These are phyloP conservation scores for Ricinus communis DNA, from an alignment of 345 rosid genomes.

Conservation along the genomic window DNA sequence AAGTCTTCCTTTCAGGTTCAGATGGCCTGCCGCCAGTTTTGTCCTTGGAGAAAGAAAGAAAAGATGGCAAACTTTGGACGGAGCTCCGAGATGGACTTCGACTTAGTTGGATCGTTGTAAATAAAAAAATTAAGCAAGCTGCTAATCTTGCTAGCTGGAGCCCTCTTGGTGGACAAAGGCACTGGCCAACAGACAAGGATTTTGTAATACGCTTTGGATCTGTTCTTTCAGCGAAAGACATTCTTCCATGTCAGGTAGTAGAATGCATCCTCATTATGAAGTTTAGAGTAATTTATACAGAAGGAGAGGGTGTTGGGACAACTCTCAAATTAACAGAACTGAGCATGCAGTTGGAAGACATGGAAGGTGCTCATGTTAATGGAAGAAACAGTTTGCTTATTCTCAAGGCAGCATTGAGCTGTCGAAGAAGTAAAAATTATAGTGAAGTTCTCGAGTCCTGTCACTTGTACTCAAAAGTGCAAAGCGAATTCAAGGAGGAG, in stretches of 20 bases:
- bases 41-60: slow-evolving; percentile 70
- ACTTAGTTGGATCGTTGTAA: slow-evolving; percentile 79
- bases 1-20: slow-evolving; percentile 53
- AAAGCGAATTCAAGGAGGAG: slow-evolving; percentile 64
- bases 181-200: slow-evolving; percentile 81
- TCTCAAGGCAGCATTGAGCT: slow-evolving; percentile 66
- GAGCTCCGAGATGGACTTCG: slow-evolving; percentile 65
- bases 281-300: slow-evolving; percentile 50
- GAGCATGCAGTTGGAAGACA: slow-evolving; percentile 81
- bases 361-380: slow-evolving; percentile 75
- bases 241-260: slow-evolving; percentile 63
- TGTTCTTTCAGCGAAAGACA: slow-evolving; percentile 68
- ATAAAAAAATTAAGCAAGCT: slow-evolving; percentile 59
- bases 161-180: slow-evolving; percentile 78
- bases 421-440: slow-evolving; percentile 63
- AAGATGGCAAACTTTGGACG: slow-evolving; percentile 72
- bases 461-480: slow-evolving; percentile 64
- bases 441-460: slow-evolving; percentile 73
- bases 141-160: slow-evolving; percentile 80
- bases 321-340: slow-evolving; percentile 62
- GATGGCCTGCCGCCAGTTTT: slow-evolving; percentile 63
- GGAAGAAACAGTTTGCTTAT: slow-evolving; percentile 69
- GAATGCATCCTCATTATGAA: slow-evolving; percentile 72
- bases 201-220: slow-evolving; percentile 74
- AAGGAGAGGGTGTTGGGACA: slow-evolving; percentile 46